phyloP scores from a whole-genome alignment of 2,329 filamentous ascomycete species.

The Hansfordia pulvinata region DNA sequence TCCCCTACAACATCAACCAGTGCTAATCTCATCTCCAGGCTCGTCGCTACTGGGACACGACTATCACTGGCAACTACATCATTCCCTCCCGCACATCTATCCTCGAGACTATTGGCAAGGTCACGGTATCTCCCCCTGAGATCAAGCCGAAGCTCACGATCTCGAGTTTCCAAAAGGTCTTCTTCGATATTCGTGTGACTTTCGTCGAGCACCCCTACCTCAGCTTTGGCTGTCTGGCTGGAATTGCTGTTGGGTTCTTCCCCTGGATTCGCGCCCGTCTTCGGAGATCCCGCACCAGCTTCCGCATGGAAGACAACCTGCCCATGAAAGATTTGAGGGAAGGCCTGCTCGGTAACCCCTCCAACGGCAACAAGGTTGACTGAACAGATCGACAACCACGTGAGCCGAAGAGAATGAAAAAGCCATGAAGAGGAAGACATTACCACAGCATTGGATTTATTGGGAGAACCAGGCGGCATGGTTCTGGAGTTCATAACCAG shows the following conservation, averaged over 20 bases:
- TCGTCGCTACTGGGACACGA: conserved; percentile 89
- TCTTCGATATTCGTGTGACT: conserved; percentile 48
- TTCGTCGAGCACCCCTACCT: conserved; percentile 47
- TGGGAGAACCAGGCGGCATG: conserved; percentile 1
- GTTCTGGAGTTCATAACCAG: conserved; percentile 8
- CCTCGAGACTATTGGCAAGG: conserved; percentile 68
- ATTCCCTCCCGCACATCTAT: conserved; percentile 82
- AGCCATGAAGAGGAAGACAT: background rate
- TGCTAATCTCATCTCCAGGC: conserved; percentile 46
- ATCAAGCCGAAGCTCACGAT: conserved; percentile 71
- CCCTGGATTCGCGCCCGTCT: conserved; percentile 41
- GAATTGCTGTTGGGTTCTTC: conserved; percentile 35
- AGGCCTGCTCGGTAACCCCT: conserved; percentile 42
- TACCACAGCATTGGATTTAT: background rate
- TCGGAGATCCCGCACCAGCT: conserved; percentile 42
- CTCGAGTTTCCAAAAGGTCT: conserved; percentile 55
- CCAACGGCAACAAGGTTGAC: conserved; percentile 38
- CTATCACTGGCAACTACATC: conserved; percentile 79
- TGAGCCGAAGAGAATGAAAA: conserved; percentile 1
- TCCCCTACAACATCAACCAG: too few species aligned
- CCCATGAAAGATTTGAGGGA: conserved; percentile 44
- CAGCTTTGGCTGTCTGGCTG: conserved; percentile 41
- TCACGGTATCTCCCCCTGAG: conserved; percentile 53
- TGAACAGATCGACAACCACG: conserved; percentile 10
- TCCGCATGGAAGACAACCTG: conserved; percentile 45